Evolutionary conservation across 306 rosid species (phyloP).

Genomic region (Sophora flavescens): DNA sequence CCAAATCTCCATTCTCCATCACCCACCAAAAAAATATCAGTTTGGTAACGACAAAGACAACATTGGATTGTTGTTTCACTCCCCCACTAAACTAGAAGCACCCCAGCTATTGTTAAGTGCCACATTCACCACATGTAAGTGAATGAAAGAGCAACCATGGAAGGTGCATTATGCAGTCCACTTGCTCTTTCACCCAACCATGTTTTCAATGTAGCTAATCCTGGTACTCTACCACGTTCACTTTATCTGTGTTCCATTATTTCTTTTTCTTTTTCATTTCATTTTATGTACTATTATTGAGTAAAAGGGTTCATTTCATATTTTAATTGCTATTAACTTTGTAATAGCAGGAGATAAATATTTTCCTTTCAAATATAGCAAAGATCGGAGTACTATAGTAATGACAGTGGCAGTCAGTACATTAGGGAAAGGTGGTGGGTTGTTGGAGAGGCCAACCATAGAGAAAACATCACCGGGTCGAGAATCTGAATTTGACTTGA

Average conservation of each 20-base stretch:
- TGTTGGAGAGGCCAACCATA: conserved; percentile 85
- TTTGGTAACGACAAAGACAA: conserved; percentile 31
- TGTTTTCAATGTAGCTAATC: conserved; percentile 55
- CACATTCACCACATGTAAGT: conserved; percentile 33
- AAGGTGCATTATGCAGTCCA: conserved; percentile 70
- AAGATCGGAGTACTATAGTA: conserved; percentile 50
- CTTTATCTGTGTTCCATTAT: neutral
- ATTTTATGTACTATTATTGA: neutral
- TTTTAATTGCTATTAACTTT: conserved; percentile 35
- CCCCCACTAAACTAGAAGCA: conserved; percentile 7
- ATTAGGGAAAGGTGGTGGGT: conserved; percentile 75
- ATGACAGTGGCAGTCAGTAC: conserved; percentile 58
- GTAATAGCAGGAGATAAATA: conserved; percentile 62
- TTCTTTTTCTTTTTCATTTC: neutral
- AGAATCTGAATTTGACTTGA: conserved; percentile 79
- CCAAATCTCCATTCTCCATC: conserved; percentile 40
- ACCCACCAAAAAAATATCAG: conserved; percentile 46
- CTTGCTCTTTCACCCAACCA: conserved; percentile 72
- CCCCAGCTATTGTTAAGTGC: neutral
- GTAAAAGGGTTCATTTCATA: neutral
- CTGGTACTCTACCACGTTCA: conserved; percentile 46
- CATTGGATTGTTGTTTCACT: conserved; percentile 25
- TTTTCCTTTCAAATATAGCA: conserved; percentile 53
- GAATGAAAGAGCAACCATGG: conserved; percentile 59
- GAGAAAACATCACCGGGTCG: conserved; percentile 86